phyloP scores from a whole-genome alignment of 257 asterid species.

The Ligustrum vulgare region DNA sequence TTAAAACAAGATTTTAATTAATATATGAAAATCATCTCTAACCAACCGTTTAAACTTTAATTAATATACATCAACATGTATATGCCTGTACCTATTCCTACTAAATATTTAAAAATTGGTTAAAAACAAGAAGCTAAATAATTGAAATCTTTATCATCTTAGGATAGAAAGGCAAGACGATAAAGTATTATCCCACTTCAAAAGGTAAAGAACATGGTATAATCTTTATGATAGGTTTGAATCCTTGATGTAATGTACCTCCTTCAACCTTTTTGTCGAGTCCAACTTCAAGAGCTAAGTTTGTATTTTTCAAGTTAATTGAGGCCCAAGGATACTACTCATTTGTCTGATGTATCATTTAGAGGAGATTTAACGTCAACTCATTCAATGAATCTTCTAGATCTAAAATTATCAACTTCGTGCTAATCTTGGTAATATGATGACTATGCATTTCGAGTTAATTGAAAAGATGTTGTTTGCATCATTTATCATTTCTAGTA shows the following conservation, averaged over 20 bases:
- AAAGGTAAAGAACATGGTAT: constrained; percentile 1
- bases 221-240: not conserved
- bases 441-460: not conserved
- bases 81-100: not conserved
- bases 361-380: too few relatives aligned
- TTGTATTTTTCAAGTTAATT: not conserved
- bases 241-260: not conserved
- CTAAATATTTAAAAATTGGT: not conserved
- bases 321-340: too few relatives aligned
- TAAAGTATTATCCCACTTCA: constrained; percentile 1
- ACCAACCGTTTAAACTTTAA: not conserved
- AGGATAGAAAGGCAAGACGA: not conserved
- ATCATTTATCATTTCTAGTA: too few relatives aligned
- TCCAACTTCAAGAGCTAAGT: not conserved
- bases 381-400: too few relatives aligned
- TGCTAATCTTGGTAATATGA: not conserved
- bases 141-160: constrained; percentile 1
- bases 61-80: not conserved
- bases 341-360: too few relatives aligned
- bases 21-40: not conserved
- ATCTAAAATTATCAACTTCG: not conserved
- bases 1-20: too few relatives aligned
- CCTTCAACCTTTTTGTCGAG: not conserved
- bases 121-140: not conserved
- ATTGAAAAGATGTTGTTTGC: not conserved